Conservation (phyloP, 1,139 yeast species). For the Blastobotrys ciferrii region DNA sequence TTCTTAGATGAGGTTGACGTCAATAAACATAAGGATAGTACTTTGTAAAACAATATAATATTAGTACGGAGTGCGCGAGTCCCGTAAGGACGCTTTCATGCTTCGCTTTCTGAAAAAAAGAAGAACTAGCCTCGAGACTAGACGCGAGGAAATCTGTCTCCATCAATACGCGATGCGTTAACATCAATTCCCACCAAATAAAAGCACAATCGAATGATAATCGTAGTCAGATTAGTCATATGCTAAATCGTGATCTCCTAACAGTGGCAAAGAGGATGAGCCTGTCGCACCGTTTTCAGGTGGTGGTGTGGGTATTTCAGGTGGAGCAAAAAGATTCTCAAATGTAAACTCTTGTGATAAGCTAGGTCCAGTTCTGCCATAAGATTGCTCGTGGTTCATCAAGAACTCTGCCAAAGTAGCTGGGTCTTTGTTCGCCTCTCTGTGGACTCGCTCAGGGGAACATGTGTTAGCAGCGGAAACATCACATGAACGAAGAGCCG, state of each 20-base stretch:
- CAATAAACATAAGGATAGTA: not conserved
- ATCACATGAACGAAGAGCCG: slow-evolving; percentile 8
- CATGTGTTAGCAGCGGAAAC: not conserved
- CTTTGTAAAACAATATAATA: no score
- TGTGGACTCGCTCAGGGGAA: not conserved
- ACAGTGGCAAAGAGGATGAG: not conserved
- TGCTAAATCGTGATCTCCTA: not conserved
- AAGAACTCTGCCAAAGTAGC: not conserved
- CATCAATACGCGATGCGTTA: no score
- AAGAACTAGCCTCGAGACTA: no score
- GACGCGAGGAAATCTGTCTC: no score
- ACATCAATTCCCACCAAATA: no score
- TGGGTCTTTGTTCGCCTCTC: slow-evolving; percentile 1
- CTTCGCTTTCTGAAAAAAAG: no score
- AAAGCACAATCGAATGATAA: no score
- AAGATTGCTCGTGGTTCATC: not conserved
- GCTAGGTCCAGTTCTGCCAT: not conserved
- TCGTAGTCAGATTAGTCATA: not conserved
- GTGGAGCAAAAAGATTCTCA: slow-evolving; percentile 1
- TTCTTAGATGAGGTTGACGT: not conserved
- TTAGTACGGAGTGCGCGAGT: no score
- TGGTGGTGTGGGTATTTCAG: not conserved
- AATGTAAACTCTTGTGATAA: slow-evolving; percentile 1
- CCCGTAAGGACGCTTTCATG: no score
- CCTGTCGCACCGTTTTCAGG: not conserved